Percentiles rank a stretch among this genome's conserved stretches.
These are phyloP conservation scores for Aureoboletus auriporus DNA, from an alignment of 768 basidiomycete species.

Conservation along the genomic window DNA sequence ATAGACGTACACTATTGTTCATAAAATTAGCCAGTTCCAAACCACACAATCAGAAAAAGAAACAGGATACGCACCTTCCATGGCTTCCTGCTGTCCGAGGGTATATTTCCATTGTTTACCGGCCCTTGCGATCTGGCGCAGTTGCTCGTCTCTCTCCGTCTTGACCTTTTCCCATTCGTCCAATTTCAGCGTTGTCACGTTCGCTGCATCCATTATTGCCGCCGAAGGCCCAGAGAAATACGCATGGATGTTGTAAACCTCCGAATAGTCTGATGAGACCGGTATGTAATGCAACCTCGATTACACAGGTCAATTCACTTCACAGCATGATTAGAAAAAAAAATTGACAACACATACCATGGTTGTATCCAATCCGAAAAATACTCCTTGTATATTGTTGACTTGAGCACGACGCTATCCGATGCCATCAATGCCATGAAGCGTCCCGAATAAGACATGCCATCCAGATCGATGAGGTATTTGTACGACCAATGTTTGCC, in stretches of 20 bases:
- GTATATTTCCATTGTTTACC: conserved; percentile 93
- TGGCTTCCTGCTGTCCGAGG: conserved; percentile 78
- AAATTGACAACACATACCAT: conserved; percentile 46
- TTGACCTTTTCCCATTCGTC: conserved; percentile 30
- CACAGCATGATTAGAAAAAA: neutral
- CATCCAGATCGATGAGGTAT: conserved; percentile 88
- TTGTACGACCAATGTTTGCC: conserved; percentile 92
- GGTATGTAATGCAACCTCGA: conserved; percentile 93
- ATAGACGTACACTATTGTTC: conserved; percentile 70
- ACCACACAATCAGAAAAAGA: too few relatives aligned
- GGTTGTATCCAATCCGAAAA: conserved; percentile 91
- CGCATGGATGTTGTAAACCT: conserved; percentile 91
- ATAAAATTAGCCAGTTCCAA: neutral
- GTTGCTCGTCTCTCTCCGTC: conserved; percentile 63
- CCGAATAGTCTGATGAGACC: conserved; percentile 77
- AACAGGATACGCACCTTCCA: conserved; percentile 70
- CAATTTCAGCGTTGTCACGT: conserved; percentile 39
- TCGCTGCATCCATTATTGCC: conserved; percentile 50
- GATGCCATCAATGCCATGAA: conserved; percentile 84
- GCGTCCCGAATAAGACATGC: conserved; percentile 91
- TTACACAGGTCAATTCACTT: neutral
- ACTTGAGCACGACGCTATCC: conserved; percentile 86
- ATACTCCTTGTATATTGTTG: conserved; percentile 89
- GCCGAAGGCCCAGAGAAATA: conserved; percentile 87
- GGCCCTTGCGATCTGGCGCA: conserved; percentile 81